Conservation (phyloP, 106 monocot species). For the Dioscorea zingiberensis region DNA sequence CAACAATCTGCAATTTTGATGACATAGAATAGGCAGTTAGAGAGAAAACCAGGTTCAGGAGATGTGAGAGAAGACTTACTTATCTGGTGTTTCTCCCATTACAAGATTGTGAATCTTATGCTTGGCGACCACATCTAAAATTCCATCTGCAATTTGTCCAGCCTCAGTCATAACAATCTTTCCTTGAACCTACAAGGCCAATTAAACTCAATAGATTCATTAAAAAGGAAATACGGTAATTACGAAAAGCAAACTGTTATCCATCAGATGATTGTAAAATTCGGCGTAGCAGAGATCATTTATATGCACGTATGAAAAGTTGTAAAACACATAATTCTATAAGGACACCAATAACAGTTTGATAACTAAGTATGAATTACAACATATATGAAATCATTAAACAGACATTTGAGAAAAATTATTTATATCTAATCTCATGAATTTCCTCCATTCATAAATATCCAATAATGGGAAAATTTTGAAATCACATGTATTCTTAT, state of each 20-base stretch:
- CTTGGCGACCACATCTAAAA: constrained; percentile 43
- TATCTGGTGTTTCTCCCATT: constrained; percentile 52
- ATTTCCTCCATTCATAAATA: too few species aligned
- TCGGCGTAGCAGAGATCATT: neutral
- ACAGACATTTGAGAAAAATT: neutral
- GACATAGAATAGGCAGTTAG: neutral
- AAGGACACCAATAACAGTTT: too few species aligned
- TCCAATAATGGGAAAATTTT: neutral
- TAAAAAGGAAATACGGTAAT: neutral
- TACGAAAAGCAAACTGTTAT: neutral
- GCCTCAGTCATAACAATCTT: constrained; percentile 34
- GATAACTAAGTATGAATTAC: too few species aligned
- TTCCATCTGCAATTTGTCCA: constrained; percentile 49
- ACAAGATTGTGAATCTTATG: constrained; percentile 53
- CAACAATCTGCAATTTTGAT: neutral
- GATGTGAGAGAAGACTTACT: constrained; percentile 27
- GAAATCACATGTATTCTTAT: neutral
- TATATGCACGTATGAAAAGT: neutral
- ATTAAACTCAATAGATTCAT: neutral
- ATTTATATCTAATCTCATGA: neutral
- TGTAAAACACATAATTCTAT: neutral
- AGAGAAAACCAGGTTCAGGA: neutral
- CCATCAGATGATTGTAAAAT: neutral
- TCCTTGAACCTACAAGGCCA: constrained; percentile 45
- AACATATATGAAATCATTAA: neutral